These are phyloP conservation scores for Colletotrichum eremochloae DNA, from an alignment of 2,329 filamentous ascomycete species.

Conservation along the genomic window DNA sequence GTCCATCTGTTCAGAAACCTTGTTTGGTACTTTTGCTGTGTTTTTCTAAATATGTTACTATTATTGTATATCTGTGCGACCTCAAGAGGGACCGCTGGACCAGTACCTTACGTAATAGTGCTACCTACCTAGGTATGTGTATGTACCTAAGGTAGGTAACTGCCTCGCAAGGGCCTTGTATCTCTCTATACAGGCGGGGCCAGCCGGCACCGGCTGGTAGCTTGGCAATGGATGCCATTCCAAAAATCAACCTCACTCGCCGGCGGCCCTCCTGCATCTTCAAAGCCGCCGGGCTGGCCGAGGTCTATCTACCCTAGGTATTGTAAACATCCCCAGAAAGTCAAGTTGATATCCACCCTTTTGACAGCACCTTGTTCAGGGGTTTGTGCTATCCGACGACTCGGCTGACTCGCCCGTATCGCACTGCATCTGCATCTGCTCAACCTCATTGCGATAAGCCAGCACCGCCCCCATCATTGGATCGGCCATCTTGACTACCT, in stretches of 20 bases:
- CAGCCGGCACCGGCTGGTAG: conserved; percentile 25
- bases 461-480: conserved; percentile 21
- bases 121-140: too few relatives aligned
- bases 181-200: background rate
- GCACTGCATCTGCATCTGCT: background rate
- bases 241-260: conserved; percentile 32
- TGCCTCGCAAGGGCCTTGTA: background rate
- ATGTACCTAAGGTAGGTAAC: too few relatives aligned
- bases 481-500: conserved; percentile 5
- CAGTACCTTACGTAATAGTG: too few relatives aligned
- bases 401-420: conserved; percentile 16
- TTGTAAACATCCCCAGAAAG: conserved; percentile 22
- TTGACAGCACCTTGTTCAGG: conserved; percentile 1
- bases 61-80: too few relatives aligned
- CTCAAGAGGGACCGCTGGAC: too few relatives aligned
- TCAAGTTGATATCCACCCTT: conserved; percentile 17
- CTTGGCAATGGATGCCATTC: background rate
- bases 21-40: too few relatives aligned
- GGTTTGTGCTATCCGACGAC: background rate
- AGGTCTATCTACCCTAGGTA: conserved; percentile 22
- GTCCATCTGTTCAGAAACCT: too few relatives aligned
- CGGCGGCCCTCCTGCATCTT: conserved; percentile 27
- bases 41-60: too few relatives aligned
- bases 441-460: conserved; percentile 15
- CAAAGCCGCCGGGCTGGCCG: conserved; percentile 38